Evolutionary conservation across 2,329 filamentous ascomycete genomes (phyloP).

Genomic region (Cladosporium sphaerospermum): DNA sequence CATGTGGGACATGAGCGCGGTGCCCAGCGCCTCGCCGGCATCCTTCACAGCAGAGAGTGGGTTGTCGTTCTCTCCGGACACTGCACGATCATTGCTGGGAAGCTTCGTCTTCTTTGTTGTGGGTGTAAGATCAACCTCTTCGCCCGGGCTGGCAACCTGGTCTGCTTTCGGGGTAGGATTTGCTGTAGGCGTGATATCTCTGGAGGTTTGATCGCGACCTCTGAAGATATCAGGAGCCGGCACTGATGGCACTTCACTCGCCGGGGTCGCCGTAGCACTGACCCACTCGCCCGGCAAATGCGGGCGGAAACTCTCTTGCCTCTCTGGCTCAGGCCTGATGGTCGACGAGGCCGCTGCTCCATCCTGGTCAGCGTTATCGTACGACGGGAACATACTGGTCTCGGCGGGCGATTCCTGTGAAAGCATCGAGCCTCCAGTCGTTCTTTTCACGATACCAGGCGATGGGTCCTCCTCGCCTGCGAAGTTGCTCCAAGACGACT

Average conservation of each 20-base stretch:
- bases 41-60: slow-evolving; percentile 39
- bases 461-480: slow-evolving; percentile 33
- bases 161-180: slow-evolving; percentile 3
- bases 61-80: slow-evolving; percentile 6
- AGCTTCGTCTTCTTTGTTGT: slow-evolving; percentile 30
- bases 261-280: slow-evolving; percentile 40
- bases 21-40: slow-evolving; percentile 44
- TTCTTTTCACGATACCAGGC: slow-evolving; percentile 21
- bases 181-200: background rate
- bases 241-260: slow-evolving; percentile 28
- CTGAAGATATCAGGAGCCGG: background rate
- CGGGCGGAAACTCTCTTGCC: slow-evolving; percentile 40
- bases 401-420: background rate
- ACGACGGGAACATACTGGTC: background rate
- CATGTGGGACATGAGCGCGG: slow-evolving; percentile 37
- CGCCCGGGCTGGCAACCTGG: slow-evolving; percentile 7
- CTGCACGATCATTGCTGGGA: slow-evolving; percentile 17
- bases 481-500: slow-evolving; percentile 35
- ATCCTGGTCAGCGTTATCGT: background rate
- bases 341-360: background rate
- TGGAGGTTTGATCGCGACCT: background rate
- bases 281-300: slow-evolving; percentile 50
- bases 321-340: slow-evolving; percentile 5
- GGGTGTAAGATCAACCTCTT: slow-evolving; percentile 28
- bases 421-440: slow-evolving; percentile 11